phyloP scores from a whole-genome alignment of 208 protist genomes.

The Leishmania mexicana region DNA sequence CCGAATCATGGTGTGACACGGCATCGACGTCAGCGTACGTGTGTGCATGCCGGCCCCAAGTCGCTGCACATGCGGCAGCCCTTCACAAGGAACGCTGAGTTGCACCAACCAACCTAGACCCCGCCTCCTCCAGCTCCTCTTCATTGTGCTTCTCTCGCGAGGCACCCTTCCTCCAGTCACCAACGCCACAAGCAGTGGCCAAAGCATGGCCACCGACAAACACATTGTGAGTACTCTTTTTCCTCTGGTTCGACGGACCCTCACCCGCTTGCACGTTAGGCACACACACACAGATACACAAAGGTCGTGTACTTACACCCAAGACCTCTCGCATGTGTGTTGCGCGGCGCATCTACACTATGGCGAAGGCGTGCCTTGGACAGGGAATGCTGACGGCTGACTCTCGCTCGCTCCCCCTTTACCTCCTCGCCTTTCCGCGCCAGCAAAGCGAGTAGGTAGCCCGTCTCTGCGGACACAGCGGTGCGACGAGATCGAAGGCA shows the following conservation, averaged over 20 bases:
- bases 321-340: neutral
- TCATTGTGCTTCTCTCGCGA: neutral
- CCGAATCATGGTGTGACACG: neutral
- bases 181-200: neutral
- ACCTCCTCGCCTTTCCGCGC: neutral
- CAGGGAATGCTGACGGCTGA: conserved; percentile 1
- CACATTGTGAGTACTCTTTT: neutral
- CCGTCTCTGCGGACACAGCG: neutral
- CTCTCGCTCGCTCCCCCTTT: neutral
- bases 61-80: neutral
- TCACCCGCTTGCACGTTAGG: neutral
- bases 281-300: neutral
- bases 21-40: conserved; percentile 1
- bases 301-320: neutral
- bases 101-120: neutral
- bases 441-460: neutral
- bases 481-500: neutral
- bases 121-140: neutral
- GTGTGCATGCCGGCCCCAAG: neutral
- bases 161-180: neutral
- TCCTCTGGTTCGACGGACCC: neutral
- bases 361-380: neutral
- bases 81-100: neutral
- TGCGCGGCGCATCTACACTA: neutral
- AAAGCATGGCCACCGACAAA: neutral